phyloP scores from a whole-genome alignment of 2,329 filamentous ascomycete species.

The Scytalidium lignicola region DNA sequence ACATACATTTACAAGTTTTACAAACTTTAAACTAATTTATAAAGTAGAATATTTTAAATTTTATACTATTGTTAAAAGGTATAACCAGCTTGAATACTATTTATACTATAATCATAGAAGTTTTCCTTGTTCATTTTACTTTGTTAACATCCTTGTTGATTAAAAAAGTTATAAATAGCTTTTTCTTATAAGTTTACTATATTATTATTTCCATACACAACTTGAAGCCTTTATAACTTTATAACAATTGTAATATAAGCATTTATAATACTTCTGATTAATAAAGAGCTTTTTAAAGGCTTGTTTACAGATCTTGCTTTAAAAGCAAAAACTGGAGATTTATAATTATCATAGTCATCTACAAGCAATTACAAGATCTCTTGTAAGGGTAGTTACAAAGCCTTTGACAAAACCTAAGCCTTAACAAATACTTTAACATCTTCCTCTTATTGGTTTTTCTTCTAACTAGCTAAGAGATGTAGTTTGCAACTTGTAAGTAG shows the following conservation, averaged over 20 bases:
- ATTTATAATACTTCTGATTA: slow-evolving; percentile 1
- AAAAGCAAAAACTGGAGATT: background rate
- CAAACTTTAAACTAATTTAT: background rate
- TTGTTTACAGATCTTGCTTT: background rate
- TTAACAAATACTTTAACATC: background rate
- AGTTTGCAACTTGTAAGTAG: background rate
- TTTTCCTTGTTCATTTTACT: background rate
- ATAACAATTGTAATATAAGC: slow-evolving; percentile 4
- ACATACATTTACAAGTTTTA: slow-evolving; percentile 4
- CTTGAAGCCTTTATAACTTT: slow-evolving; percentile 2
- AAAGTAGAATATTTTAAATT: slow-evolving; percentile 3
- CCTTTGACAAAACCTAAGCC: slow-evolving; percentile 1
- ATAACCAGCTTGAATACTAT: slow-evolving; percentile 4
- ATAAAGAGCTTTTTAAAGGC: background rate
- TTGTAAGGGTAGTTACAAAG: background rate
- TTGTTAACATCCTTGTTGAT: slow-evolving; percentile 1
- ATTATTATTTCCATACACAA: slow-evolving; percentile 2
- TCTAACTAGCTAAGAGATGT: background rate
- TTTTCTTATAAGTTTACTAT: background rate
- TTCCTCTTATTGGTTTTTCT: background rate
- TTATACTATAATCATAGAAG: slow-evolving; percentile 1
- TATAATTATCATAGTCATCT: slow-evolving; percentile 2
- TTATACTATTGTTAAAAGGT: background rate
- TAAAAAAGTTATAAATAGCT: slow-evolving; percentile 1
- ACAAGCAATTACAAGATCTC: slow-evolving; percentile 1